phyloP scores from a whole-genome alignment of 1,284 basidiomycete genomes.

The Leccinum griseonigrum region DNA sequence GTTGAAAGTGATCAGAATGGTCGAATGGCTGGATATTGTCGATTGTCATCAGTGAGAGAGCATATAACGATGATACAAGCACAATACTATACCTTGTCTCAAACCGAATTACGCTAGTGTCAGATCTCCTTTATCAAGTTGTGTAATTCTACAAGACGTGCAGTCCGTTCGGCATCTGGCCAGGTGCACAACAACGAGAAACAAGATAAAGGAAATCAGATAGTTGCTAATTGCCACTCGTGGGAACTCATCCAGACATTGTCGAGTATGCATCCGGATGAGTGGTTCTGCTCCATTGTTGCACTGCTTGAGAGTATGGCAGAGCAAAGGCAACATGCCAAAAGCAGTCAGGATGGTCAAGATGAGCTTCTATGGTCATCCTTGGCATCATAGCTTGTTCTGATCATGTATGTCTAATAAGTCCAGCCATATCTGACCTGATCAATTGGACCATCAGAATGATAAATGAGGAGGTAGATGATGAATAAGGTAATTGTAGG shows the following conservation, averaged over 20 bases:
- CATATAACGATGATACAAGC: neutral
- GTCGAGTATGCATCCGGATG: too few relatives aligned
- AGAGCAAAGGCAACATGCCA: too few relatives aligned
- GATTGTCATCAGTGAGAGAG: too few relatives aligned
- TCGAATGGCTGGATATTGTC: neutral
- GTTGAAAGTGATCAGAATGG: neutral
- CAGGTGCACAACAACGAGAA: neutral
- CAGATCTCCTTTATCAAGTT: neutral
- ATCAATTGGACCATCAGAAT: neutral
- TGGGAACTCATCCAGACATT: too few relatives aligned
- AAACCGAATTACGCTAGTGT: neutral
- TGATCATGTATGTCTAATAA: neutral
- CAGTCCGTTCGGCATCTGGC: neutral
- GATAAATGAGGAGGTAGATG: neutral
- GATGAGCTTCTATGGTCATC: neutral
- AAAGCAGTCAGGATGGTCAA: too few relatives aligned
- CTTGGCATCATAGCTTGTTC: neutral
- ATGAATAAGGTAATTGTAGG: neutral
- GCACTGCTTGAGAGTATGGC: too few relatives aligned
- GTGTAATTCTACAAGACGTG: neutral
- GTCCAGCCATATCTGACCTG: neutral
- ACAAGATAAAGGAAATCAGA: neutral
- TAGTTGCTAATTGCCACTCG: too few relatives aligned
- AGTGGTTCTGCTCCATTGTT: too few relatives aligned
- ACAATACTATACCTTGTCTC: neutral